phyloP scores from a whole-genome alignment of 1,139 yeast genomes.

The Blastobotrys raffinosifermentans region DNA sequence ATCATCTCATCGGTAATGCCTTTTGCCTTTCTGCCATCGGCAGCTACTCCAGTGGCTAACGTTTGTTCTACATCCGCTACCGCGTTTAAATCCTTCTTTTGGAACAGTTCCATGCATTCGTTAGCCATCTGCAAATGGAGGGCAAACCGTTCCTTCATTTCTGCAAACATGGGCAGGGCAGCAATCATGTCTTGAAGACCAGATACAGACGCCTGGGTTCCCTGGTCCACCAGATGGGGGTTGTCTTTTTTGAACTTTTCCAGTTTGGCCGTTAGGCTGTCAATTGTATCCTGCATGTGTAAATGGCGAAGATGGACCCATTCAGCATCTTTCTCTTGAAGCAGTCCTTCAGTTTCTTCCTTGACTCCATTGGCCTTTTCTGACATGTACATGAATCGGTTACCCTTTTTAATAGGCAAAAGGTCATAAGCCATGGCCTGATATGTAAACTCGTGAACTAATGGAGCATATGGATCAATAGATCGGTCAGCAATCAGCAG shows the following conservation, averaged over 20 bases:
- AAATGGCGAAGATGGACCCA: conserved; percentile 71
- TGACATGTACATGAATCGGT: conserved; percentile 51
- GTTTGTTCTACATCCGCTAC: conserved; percentile 47
- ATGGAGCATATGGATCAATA: conserved; percentile 75
- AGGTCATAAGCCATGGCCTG: conserved; percentile 90
- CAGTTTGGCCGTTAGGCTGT: conserved; percentile 53
- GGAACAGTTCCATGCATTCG: conserved; percentile 36
- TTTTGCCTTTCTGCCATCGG: conserved; percentile 63
- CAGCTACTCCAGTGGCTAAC: conserved; percentile 65
- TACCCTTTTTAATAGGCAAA: conserved; percentile 41
- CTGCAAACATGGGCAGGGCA: conserved; percentile 37
- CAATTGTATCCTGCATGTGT: conserved; percentile 74
- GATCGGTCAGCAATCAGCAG: conserved; percentile 77
- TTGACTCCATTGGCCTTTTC: conserved; percentile 58
- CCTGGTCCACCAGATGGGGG: conserved; percentile 42
- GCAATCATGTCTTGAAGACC: conserved; percentile 40
- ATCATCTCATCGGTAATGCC: conserved; percentile 64
- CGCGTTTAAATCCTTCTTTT: conserved; percentile 26
- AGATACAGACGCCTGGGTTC: conserved; percentile 29
- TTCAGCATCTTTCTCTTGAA: conserved; percentile 63
- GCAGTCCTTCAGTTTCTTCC: conserved; percentile 42
- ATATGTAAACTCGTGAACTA: conserved; percentile 87
- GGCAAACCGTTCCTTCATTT: conserved; percentile 34
- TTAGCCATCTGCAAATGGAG: conserved; percentile 37
- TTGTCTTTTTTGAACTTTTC: conserved; percentile 66